Conservation (phyloP, 2,329 filamentous ascomycete species). For the Trichoderma sp. region DNA sequence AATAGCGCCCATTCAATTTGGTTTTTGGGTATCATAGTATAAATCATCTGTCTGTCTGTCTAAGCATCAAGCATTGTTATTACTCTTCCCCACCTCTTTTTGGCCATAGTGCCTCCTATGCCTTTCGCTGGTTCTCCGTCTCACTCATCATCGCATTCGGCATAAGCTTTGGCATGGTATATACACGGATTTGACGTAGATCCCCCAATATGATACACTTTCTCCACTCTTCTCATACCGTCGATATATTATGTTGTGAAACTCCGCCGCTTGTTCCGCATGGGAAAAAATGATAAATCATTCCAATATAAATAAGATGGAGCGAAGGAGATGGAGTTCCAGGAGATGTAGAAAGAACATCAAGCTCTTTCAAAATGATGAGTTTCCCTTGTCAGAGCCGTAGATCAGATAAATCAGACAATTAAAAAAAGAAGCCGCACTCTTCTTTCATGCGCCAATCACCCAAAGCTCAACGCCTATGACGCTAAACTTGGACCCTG, state of each 20-base stretch:
- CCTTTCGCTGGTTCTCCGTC: neutral
- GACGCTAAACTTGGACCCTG: constrained; percentile 88
- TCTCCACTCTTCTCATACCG: too few relatives aligned
- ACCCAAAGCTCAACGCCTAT: constrained; percentile 93
- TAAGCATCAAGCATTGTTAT: neutral
- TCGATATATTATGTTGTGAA: neutral
- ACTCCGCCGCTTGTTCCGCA: neutral
- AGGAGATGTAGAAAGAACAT: neutral
- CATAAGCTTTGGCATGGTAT: neutral
- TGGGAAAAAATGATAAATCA: neutral
- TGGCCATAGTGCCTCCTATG: neutral
- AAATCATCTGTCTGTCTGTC: constrained; percentile 8
- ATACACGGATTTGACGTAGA: neutral
- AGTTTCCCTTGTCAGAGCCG: too few relatives aligned
- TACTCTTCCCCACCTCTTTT: neutral
- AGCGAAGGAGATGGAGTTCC: neutral
- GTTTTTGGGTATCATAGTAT: constrained; percentile 18
- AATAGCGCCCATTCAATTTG: neutral
- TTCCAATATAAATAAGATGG: neutral
- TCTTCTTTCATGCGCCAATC: constrained; percentile 57
- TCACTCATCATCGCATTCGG: neutral
- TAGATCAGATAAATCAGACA: neutral
- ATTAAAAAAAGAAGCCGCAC: neutral
- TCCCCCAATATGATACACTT: neutral
- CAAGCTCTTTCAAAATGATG: constrained; percentile 4